Evolutionary conservation across 139 green algal genomes (phyloP), one percentile per base, ranked within the genome.

Genomic region (Asterochloris erici): DNA sequence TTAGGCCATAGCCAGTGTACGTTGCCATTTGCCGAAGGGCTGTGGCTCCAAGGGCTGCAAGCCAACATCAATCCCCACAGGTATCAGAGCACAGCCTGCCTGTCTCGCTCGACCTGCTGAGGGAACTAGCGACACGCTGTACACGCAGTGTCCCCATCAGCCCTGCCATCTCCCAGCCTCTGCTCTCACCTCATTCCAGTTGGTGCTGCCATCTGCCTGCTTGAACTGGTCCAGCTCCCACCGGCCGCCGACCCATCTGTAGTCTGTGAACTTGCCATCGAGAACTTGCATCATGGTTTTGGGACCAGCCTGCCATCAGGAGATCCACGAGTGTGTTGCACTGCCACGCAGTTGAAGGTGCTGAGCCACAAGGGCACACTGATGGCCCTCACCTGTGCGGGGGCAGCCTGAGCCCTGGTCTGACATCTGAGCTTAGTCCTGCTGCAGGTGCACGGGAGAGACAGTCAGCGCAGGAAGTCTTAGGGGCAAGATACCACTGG

Each of bases 231-330:
- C 86, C 62, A 95, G 75, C 63, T 93, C 87, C 94, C 94, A 98
- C 76, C 89, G 88, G 13, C 95, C 95, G 16, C 89, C 78, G 6
- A 90, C 86, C 95, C 95, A 98, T 70, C 95, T 91, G 87, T 92
- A 91, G 63, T 98, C 95, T 47, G 66, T 68, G 86, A 96, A 98
- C n/a, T 87, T 84, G 75, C 94, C 94, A 63, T 98, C 95, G 38
- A 92, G 86, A 47, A 96, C 84, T 71, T 91, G 82, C 4, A 69
- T 63, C 19, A 77, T 77, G 54, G 24, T 21, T 66, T 82, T 60
- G 15, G 60, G 60, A 69, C 26, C 81, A 74, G 26, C 26, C 54
- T 38, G 38, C 38, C 2, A 54, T 54, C 38, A 54, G 38, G 2
- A 10, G 38, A 2, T 54, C 38, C 38, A 54, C 6, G n/a, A n/a